Evolutionary conservation across 495 filamentous ascomycete species (phyloP).

Genomic region (Annulohypoxylon nitens): DNA sequence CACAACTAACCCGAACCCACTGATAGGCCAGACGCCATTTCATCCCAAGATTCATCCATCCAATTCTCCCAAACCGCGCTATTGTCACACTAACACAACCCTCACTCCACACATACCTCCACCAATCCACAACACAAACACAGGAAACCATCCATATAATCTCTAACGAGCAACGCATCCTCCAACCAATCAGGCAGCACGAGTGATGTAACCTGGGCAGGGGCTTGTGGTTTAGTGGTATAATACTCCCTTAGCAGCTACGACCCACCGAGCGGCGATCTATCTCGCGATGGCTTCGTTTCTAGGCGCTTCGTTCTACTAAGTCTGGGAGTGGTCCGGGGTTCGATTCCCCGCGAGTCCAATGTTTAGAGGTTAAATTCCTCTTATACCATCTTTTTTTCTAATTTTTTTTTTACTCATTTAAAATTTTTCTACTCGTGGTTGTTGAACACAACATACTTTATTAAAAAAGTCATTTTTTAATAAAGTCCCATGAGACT

Average conservation of each 20-base stretch:
- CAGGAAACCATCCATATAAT: background rate
- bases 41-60: slow-evolving; percentile 4
- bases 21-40: background rate
- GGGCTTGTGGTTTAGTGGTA: slow-evolving; percentile 48
- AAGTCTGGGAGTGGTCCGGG: slow-evolving; percentile 66
- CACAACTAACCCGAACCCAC: background rate
- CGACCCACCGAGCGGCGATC: slow-evolving; percentile 3
- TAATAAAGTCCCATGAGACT: background rate
- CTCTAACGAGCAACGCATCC: background rate
- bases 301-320: slow-evolving; percentile 19
- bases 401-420: no score
- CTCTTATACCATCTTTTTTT: slow-evolving; percentile 36
- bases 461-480: no score
- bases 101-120: background rate
- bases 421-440: no score
- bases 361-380: slow-evolving; percentile 42
- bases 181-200: background rate
- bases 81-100: background rate
- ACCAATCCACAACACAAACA: background rate
- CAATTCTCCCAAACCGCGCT: background rate
- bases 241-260: slow-evolving; percentile 45
- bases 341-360: slow-evolving; percentile 67
- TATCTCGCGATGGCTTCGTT: slow-evolving; percentile 13
- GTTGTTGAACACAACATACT: no score
- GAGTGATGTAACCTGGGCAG: no score